phyloP scores from a whole-genome alignment of 2,329 filamentous ascomycete species.

The Aspergillus uvarum region DNA sequence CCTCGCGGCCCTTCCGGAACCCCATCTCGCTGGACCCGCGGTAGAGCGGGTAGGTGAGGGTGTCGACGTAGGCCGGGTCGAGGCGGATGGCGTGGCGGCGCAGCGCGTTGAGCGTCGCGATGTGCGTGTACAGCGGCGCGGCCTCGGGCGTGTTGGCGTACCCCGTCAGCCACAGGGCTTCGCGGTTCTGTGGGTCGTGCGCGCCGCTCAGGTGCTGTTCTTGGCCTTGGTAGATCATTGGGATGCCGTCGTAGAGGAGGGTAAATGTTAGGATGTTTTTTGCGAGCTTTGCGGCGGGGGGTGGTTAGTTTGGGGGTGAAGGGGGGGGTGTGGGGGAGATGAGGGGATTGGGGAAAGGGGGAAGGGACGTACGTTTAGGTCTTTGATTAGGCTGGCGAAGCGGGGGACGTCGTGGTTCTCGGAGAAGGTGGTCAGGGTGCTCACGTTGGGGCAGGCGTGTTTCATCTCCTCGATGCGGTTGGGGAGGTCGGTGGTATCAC shows the following conservation, averaged over 20 bases:
- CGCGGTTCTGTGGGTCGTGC: slow-evolving; percentile 51
- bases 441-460: slow-evolving; percentile 40
- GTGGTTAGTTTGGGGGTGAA: background rate
- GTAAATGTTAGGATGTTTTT: slow-evolving; percentile 63
- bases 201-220: slow-evolving; percentile 60
- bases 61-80: slow-evolving; percentile 40
- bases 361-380: slow-evolving; percentile 35
- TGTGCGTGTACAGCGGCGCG: slow-evolving; percentile 41
- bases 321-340: background rate
- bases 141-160: slow-evolving; percentile 40
- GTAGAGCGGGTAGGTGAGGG: slow-evolving; percentile 42
- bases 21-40: slow-evolving; percentile 44
- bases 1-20: slow-evolving; percentile 47
- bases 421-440: slow-evolving; percentile 53
- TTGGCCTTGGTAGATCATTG: slow-evolving; percentile 65
- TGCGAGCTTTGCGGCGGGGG: slow-evolving; percentile 46
- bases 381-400: slow-evolving; percentile 53
- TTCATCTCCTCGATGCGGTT: slow-evolving; percentile 27
- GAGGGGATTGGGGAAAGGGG: too few relatives aligned
- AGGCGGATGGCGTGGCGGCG: slow-evolving; percentile 42
- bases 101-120: slow-evolving; percentile 43
- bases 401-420: slow-evolving; percentile 62
- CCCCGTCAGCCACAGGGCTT: slow-evolving; percentile 56
- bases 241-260: slow-evolving; percentile 60
- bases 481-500: slow-evolving; percentile 30